Evolutionary conservation across 352 stramenopile species (phyloP), one percentile per base, ranked within the genome.

Genomic region (Plasmopara viticola): DNA sequence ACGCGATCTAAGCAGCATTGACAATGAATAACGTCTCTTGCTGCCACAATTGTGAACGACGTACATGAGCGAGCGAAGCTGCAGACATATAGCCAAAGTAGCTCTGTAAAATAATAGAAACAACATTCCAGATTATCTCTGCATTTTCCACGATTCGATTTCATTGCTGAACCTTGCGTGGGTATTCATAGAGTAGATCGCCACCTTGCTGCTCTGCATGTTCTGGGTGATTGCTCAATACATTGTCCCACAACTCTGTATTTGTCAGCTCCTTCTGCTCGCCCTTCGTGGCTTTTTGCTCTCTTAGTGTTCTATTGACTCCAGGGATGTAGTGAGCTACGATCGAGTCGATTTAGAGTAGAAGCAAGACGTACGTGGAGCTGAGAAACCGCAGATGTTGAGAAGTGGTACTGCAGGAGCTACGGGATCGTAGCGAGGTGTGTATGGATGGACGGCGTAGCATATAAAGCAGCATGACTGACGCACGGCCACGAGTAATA

Each of bases 81-180:
- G 83, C 79, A 29, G 80, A 90, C 49, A 87, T 68, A 48, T 85
- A 76, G 5, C 78, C 82, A 59, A 94, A 94, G 67, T 91, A 94
- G 44, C 62, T 67, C 83, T 94, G 44, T 25, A 49, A 9, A 54
- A 31, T 28, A 55, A 0, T 13, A 50, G 31, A 40, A 53, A 35
- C 9, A 14, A 41, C 35, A 12, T 6, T 29, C 58, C 12, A 54
- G 17, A 18, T 39, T 44, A 3, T 42, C 13, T 9, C 17, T 34
- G 18, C 30, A 14, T 15, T 9, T 14, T 39, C 25, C 33, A 39
- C 14, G 28, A 2, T 34, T 53, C 15, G 20, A 13, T 5, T 46
- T 25, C 6, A 10, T 9, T 49, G 37, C 30, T 44, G 37, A 15
- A 87, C 83, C 74, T 94, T 94, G 64, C 74, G 83, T 37, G 76